phyloP scores from a whole-genome alignment of 2,329 filamentous ascomycete species.

The Xylariaceae sp. region DNA sequence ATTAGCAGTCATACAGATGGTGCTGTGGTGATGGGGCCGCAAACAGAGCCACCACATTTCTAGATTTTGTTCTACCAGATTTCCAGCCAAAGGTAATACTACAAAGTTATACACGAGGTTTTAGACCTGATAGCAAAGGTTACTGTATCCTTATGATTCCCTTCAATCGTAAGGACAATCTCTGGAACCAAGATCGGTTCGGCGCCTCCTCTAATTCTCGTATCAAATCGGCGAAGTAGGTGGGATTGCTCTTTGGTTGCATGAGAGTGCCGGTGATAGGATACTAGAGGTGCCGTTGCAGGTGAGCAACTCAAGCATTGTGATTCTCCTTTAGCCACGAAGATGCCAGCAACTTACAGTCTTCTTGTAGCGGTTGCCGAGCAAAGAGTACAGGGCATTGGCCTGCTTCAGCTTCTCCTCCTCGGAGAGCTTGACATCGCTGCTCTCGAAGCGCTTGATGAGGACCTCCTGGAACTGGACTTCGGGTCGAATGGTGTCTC shows the following conservation, averaged over 20 bases:
- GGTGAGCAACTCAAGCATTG: constrained; percentile 3
- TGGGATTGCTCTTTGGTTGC: constrained; percentile 60
- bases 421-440: constrained; percentile 36
- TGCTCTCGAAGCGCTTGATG: constrained; percentile 41
- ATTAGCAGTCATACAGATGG: not conserved
- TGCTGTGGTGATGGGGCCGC: too few species aligned
- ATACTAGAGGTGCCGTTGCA: constrained; percentile 35
- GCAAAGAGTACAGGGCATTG: constrained; percentile 57
- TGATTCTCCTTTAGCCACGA: not conserved
- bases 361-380: constrained; percentile 58
- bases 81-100: not conserved
- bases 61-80: too few species aligned
- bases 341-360: constrained; percentile 39
- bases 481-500: constrained; percentile 61
- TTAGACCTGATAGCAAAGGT: not conserved
- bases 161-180: constrained; percentile 52
- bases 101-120: constrained; percentile 9
- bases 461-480: constrained; percentile 61
- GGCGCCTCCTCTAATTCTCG: constrained; percentile 63
- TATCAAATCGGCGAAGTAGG: constrained; percentile 60
- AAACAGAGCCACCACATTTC: too few species aligned
- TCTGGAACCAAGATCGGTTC: constrained; percentile 51
- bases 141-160: constrained; percentile 60
- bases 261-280: constrained; percentile 50
- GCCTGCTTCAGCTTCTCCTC: constrained; percentile 53